These are phyloP conservation scores for Limnomonas spitsbergensis DNA, from an alignment of 139 green algal genomes.

Conservation along the genomic window DNA sequence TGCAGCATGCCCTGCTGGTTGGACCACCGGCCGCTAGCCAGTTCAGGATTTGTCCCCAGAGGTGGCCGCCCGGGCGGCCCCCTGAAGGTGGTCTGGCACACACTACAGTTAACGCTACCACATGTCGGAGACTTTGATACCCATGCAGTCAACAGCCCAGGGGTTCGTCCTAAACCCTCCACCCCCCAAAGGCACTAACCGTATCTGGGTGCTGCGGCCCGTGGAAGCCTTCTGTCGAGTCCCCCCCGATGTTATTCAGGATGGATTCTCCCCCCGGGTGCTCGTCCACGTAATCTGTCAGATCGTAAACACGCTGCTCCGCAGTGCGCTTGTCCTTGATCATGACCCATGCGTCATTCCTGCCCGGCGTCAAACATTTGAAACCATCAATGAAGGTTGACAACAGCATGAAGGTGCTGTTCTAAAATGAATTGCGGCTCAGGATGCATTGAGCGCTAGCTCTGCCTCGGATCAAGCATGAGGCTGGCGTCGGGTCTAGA, in stretches of 20 bases:
- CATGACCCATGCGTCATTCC: slow-evolving; percentile 75
- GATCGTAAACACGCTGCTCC: slow-evolving; percentile 73
- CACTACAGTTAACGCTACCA: background rate
- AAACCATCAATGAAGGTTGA: too few relatives aligned
- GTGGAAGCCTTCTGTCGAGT: slow-evolving; percentile 84
- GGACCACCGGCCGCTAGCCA: background rate
- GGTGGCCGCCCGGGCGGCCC: too few relatives aligned
- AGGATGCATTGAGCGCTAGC: too few relatives aligned
- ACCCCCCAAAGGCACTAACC: background rate
- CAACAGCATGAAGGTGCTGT: too few relatives aligned
- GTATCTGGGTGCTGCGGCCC: slow-evolving; percentile 64
- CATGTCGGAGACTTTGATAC: background rate
- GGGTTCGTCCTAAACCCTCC: background rate
- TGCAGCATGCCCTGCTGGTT: background rate
- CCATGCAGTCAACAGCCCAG: background rate
- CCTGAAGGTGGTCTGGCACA: too few relatives aligned
- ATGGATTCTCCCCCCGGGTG: slow-evolving; percentile 85
- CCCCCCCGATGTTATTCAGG: slow-evolving; percentile 72
- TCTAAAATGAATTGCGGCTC: too few relatives aligned
- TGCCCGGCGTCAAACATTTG: too few relatives aligned
- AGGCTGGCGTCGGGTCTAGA: too few relatives aligned
- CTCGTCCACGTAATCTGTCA: slow-evolving; percentile 84
- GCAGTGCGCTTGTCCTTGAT: slow-evolving; percentile 44
- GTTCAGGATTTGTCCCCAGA: too few relatives aligned
- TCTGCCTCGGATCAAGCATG: too few relatives aligned